Conservation (phyloP, 257 asterid species). For the Nemophila menziesii region DNA sequence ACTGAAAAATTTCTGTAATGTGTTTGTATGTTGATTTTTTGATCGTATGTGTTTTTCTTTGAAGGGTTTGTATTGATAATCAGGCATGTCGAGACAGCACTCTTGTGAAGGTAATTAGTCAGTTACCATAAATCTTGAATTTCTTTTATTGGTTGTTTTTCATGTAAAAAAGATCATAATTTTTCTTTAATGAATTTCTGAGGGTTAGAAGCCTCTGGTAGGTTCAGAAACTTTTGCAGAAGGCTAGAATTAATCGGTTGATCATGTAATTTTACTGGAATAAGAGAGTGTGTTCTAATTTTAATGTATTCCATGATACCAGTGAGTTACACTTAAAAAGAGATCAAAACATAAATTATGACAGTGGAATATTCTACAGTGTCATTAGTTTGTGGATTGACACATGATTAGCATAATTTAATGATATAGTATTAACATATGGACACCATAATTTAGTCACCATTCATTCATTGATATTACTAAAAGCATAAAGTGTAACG, state of each 20-base stretch:
- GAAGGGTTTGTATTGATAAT: constrained; percentile 75
- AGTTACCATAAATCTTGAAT: not conserved
- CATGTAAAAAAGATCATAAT: not conserved
- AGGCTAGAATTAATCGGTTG: too few relatives aligned
- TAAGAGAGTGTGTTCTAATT: too few relatives aligned
- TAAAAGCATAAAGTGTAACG: too few relatives aligned
- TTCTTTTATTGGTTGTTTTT: not conserved
- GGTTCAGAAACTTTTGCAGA: too few relatives aligned
- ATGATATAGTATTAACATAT: not conserved
- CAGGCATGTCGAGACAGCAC: constrained; percentile 54
- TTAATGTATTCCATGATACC: too few relatives aligned
- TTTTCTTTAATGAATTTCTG: not conserved
- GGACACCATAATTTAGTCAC: not conserved
- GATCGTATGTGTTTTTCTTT: not conserved
- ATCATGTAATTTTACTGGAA: too few relatives aligned
- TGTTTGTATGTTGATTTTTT: not conserved
- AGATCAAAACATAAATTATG: too few relatives aligned
- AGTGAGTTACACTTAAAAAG: too few relatives aligned
- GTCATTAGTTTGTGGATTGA: not conserved
- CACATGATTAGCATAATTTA: not conserved
- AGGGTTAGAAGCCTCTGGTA: too few relatives aligned
- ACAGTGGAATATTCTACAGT: not conserved
- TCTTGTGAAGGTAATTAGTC: constrained; percentile 90
- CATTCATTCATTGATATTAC: not conserved
- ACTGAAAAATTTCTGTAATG: not conserved